These are phyloP conservation scores for Crithidia bombi DNA, from an alignment of 208 protist genomes.

Conservation along the genomic window DNA sequence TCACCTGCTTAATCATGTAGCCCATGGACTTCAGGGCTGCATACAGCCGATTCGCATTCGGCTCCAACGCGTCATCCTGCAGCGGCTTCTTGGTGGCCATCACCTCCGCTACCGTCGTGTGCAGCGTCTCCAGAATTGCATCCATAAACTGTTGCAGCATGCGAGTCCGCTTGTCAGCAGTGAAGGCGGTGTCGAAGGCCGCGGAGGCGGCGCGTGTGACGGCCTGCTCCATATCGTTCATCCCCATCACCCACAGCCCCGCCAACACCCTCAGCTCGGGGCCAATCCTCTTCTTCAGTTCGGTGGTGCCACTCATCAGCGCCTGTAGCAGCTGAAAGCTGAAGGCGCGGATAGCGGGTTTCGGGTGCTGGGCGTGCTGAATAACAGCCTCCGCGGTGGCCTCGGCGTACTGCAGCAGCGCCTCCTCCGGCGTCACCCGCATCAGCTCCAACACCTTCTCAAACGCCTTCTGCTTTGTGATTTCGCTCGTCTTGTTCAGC, in stretches of 20 bases:
- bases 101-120: conserved; percentile 46
- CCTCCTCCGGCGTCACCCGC: conserved; percentile 29
- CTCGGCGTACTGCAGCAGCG: conserved; percentile 54
- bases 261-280: conserved; percentile 55
- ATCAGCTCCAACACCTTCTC: conserved; percentile 46
- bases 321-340: conserved; percentile 61
- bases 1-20: conserved; percentile 83
- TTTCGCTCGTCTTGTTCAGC: conserved; percentile 82
- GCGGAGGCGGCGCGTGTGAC: conserved; percentile 56
- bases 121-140: conserved; percentile 47
- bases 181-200: conserved; percentile 73
- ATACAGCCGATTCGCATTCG: conserved; percentile 65
- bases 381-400: conserved; percentile 64
- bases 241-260: conserved; percentile 74
- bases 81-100: conserved; percentile 50
- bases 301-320: conserved; percentile 43
- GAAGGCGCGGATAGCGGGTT: conserved; percentile 59
- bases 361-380: conserved; percentile 67
- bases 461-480: conserved; percentile 87
- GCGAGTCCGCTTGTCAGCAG: conserved; percentile 51
- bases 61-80: conserved; percentile 75
- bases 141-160: conserved; percentile 74
- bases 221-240: conserved; percentile 79
- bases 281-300: conserved; percentile 50
- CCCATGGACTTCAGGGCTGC: conserved; percentile 70